Conservation (phyloP, 208 protist species). For the Leishmania braziliensis region DNA sequence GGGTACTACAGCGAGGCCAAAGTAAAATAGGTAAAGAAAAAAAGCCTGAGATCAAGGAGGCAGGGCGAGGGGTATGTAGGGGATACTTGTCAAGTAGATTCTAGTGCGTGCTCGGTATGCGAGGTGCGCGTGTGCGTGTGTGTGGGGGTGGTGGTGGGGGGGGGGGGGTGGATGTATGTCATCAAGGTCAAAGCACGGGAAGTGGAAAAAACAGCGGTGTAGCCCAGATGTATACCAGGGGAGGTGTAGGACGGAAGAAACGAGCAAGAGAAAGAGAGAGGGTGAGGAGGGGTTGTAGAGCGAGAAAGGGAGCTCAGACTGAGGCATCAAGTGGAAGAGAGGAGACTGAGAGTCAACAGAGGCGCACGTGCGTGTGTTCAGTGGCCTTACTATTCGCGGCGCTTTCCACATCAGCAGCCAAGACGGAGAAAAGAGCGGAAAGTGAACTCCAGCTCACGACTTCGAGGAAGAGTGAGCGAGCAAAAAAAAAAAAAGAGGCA, state of each 20-base stretch:
- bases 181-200: not conserved
- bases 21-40: not conserved
- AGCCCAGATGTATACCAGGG: not conserved
- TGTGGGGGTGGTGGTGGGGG: too few species aligned
- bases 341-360: not conserved
- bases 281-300: not conserved
- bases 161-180: not conserved
- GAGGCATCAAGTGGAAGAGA: not conserved
- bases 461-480: not conserved
- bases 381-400: not conserved
- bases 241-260: not conserved
- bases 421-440: not conserved
- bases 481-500: not conserved
- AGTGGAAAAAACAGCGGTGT: not conserved
- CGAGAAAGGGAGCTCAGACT: not conserved
- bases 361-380: not conserved
- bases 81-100: not conserved
- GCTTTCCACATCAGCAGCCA: not conserved
- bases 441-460: not conserved
- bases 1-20: not conserved
- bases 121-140: not conserved
- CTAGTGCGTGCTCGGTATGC: not conserved
- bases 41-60: too few species aligned
- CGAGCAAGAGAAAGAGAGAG: too few species aligned
- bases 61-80: not conserved